These are phyloP conservation scores for Dipteronia dyeriana DNA, from an alignment of 345 rosid genomes.

Conservation along the genomic window DNA sequence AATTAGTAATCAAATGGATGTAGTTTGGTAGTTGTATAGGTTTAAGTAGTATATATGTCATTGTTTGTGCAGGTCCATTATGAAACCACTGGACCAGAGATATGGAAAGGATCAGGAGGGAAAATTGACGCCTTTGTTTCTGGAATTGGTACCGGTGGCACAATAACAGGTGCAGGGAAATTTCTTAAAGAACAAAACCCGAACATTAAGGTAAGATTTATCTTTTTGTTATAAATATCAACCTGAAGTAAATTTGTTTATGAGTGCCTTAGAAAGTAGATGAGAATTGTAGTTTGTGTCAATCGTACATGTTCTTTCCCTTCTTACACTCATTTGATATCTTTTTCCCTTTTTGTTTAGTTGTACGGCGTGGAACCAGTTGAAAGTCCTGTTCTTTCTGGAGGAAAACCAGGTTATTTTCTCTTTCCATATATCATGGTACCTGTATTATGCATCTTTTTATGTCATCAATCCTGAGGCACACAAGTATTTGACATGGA, in stretches of 20 bases:
- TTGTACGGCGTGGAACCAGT: conserved; percentile 82
- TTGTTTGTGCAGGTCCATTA: conserved; percentile 62
- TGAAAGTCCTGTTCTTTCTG: conserved; percentile 79
- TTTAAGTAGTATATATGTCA: background rate
- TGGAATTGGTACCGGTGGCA: conserved; percentile 97
- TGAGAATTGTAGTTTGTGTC: background rate
- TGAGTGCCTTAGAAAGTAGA: background rate
- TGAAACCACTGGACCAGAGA: conserved; percentile 93
- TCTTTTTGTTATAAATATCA: background rate
- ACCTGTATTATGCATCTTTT: background rate
- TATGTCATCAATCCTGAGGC: background rate
- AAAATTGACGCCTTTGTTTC: conserved; percentile 85
- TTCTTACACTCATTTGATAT: conserved; percentile 6
- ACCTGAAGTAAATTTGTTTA: background rate
- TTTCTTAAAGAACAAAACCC: conserved; percentile 83
- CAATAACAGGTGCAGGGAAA: conserved; percentile 85
- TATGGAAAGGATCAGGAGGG: conserved; percentile 84
- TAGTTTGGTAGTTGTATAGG: conserved; percentile 10
- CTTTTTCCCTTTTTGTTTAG: conserved; percentile 36
- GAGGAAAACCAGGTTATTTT: conserved; percentile 84
- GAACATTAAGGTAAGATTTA: conserved; percentile 55
- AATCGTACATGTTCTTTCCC: background rate
- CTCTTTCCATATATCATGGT: background rate
- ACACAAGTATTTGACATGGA: background rate
- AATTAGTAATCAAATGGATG: conserved; percentile 4